Conservation (phyloP, 495 filamentous ascomycete genomes). For the Trichoderma orchidacearum region DNA sequence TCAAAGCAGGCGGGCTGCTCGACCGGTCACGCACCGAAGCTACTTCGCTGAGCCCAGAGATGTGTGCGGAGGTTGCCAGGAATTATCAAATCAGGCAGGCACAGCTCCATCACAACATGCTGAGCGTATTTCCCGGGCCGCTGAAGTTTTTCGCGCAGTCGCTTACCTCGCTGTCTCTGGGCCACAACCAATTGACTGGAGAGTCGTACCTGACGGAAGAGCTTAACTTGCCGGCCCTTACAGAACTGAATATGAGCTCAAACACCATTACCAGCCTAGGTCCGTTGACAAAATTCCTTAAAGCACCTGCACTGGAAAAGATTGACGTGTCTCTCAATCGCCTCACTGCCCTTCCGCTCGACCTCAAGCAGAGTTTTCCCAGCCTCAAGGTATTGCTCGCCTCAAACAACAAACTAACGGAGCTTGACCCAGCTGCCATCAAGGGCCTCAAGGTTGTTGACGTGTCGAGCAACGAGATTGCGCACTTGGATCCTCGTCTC, state of each 20-base stretch:
- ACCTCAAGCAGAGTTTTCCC: constrained; percentile 43
- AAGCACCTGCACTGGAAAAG: constrained; percentile 56
- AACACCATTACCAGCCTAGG: constrained; percentile 55
- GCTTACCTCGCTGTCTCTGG: constrained; percentile 62
- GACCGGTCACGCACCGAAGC: constrained; percentile 57
- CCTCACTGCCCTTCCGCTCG: constrained; percentile 48
- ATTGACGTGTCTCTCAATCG: constrained; percentile 74
- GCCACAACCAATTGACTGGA: constrained; percentile 59
- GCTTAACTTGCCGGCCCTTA: constrained; percentile 57
- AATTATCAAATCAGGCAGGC: constrained; percentile 37
- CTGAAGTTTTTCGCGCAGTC: constrained; percentile 52
- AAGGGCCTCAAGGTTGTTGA: constrained; percentile 65
- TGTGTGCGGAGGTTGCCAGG: constrained; percentile 33
- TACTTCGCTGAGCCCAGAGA: constrained; percentile 36
- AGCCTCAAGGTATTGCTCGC: constrained; percentile 51
- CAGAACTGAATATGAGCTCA: constrained; percentile 55
- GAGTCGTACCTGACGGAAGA: constrained; percentile 41
- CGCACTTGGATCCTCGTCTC: constrained; percentile 58
- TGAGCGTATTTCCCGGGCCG: constrained; percentile 53
- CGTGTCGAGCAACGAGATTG: constrained; percentile 71
- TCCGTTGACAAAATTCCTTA: constrained; percentile 46
- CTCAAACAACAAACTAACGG: constrained; percentile 61
- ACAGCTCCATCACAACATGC: constrained; percentile 62
- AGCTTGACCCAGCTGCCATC: constrained; percentile 59
- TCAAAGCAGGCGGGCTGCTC: constrained; percentile 58